Percentiles rank a stretch among this genome's conserved stretches.
Conservation (phyloP, 2,329 filamentous ascomycete genomes). For the Xylariaceae sp. region DNA sequence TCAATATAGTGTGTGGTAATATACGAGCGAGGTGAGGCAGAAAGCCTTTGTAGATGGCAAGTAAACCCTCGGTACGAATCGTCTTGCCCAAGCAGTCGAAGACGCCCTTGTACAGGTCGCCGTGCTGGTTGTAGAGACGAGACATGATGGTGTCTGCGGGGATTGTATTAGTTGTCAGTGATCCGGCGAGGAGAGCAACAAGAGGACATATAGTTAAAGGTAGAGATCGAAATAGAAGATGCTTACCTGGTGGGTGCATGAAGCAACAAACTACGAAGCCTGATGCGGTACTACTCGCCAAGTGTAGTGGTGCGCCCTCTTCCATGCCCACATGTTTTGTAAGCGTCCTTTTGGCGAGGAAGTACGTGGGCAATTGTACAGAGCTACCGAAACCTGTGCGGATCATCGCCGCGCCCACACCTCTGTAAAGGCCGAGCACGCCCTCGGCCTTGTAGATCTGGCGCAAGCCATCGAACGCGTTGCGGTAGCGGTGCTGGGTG, state of each 20-base stretch:
- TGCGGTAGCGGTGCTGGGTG: conserved; percentile 91
- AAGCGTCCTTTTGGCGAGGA: conserved; percentile 88
- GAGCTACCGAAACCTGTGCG: conserved; percentile 93
- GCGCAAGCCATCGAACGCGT: conserved; percentile 75
- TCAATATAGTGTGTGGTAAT: conserved; percentile 91
- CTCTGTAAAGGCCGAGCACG: conserved; percentile 76
- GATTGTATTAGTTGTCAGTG: not conserved
- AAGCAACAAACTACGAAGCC: conserved; percentile 96
- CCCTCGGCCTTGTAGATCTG: conserved; percentile 79
- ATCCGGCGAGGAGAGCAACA: not conserved
- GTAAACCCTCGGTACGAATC: conserved; percentile 79
- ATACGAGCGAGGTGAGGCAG: conserved; percentile 92
- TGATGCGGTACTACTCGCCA: conserved; percentile 82
- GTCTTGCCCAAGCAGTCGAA: conserved; percentile 92
- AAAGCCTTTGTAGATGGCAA: conserved; percentile 98
- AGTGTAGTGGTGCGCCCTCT: conserved; percentile 83
- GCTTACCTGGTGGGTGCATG: conserved; percentile 89
- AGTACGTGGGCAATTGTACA: conserved; percentile 95
- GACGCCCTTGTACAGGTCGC: conserved; percentile 90
- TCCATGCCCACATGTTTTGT: conserved; percentile 80
- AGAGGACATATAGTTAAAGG: not conserved
- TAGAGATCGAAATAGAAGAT: not conserved
- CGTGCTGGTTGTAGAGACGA: conserved; percentile 97
- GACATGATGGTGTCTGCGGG: conserved; percentile 88
- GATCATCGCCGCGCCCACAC: conserved; percentile 90